Percentiles rank a stretch among this genome's conserved stretches.
These are phyloP conservation scores for Boechera stricta DNA, from an alignment of 345 rosid species.

Conservation along the genomic window DNA sequence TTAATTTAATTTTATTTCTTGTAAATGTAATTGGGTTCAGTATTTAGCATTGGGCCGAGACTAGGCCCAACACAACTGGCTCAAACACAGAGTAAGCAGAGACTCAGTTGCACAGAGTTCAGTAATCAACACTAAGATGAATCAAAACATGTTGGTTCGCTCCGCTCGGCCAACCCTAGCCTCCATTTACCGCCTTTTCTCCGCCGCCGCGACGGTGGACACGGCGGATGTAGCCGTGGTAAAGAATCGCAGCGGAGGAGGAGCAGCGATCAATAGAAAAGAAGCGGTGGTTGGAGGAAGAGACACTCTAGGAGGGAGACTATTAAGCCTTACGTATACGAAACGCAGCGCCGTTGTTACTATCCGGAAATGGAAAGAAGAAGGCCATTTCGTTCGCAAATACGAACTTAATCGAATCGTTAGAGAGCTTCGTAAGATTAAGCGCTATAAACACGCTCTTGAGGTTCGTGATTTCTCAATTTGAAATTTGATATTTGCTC, in stretches of 20 bases:
- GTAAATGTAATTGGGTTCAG: background rate
- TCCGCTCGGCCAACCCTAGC: slow-evolving; percentile 47
- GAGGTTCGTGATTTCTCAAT: slow-evolving; percentile 55
- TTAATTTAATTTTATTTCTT: too few relatives aligned
- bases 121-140: slow-evolving; percentile 3
- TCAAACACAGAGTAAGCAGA: background rate
- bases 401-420: slow-evolving; percentile 84
- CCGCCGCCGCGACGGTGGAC: slow-evolving; percentile 42
- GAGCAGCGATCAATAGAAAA: background rate
- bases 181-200: slow-evolving; percentile 55
- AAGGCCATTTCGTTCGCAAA: slow-evolving; percentile 70
- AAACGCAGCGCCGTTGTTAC: slow-evolving; percentile 84
- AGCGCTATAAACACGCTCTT: slow-evolving; percentile 88
- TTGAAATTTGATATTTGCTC: background rate
- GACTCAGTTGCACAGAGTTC: background rate
- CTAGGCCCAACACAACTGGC: background rate
- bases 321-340: slow-evolving; percentile 66
- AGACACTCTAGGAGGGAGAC: slow-evolving; percentile 74
- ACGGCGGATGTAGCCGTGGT: slow-evolving; percentile 9
- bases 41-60: background rate
- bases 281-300: slow-evolving; percentile 39
- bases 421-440: slow-evolving; percentile 83
- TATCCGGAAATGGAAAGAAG: slow-evolving; percentile 74
- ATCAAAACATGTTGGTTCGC: slow-evolving; percentile 50
- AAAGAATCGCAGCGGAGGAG: slow-evolving; percentile 27